Conservation (phyloP, 495 filamentous ascomycete genomes). For the Penicillium salamii region DNA sequence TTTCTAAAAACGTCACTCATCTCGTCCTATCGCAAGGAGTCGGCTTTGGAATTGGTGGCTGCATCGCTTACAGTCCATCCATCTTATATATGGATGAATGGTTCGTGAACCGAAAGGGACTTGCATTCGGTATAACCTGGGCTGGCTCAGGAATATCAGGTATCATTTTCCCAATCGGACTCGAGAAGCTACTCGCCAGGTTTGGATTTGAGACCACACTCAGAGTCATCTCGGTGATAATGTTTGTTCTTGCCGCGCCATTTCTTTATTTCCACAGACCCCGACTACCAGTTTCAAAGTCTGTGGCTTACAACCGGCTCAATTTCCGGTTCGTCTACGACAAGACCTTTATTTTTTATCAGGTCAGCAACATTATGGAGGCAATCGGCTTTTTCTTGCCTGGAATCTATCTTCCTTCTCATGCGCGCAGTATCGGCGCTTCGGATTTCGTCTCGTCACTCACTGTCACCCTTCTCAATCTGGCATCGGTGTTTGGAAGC, state of each 20-base stretch:
- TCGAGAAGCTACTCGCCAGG: constrained; percentile 43
- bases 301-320: constrained; percentile 12
- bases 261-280: constrained; percentile 57
- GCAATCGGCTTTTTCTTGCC: constrained; percentile 61
- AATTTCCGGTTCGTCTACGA: constrained; percentile 44
- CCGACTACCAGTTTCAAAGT: constrained; percentile 42
- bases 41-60: constrained; percentile 46
- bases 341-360: constrained; percentile 47
- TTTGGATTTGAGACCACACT: constrained; percentile 54
- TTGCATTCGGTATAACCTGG: constrained; percentile 52
- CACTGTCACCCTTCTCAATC: constrained; percentile 49
- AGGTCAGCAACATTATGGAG: constrained; percentile 52
- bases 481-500: constrained; percentile 54
- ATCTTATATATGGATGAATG: constrained; percentile 52
- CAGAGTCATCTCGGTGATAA: constrained; percentile 42
- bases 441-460: constrained; percentile 19
- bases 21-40: constrained; percentile 52
- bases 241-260: constrained; percentile 49
- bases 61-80: constrained; percentile 45
- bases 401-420: constrained; percentile 56
- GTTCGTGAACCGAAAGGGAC: constrained; percentile 47
- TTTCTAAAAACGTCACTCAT: constrained; percentile 41
- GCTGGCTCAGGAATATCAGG: constrained; percentile 42
- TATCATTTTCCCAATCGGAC: constrained; percentile 43
- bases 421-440: constrained; percentile 44